Conservation (phyloP, 2,329 filamentous ascomycete species). For the Ophiostoma tasmaniense region DNA sequence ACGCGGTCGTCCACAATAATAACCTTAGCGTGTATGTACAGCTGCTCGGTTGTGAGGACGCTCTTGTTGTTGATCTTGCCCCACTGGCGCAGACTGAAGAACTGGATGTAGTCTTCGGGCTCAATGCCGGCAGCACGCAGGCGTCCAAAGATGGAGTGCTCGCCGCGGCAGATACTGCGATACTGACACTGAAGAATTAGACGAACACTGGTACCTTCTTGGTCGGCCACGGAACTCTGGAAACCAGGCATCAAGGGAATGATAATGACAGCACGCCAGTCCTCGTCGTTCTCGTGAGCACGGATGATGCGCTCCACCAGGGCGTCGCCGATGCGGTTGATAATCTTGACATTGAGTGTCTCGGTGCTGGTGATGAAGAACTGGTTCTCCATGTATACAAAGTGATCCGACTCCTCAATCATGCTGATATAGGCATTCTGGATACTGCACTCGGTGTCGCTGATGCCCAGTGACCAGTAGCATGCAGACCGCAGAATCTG, state of each 20-base stretch:
- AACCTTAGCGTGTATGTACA: slow-evolving; percentile 96
- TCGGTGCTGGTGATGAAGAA: slow-evolving; percentile 95
- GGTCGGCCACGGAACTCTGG: slow-evolving; percentile 89
- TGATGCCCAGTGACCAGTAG: slow-evolving; percentile 85
- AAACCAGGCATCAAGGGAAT: slow-evolving; percentile 98
- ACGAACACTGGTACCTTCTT: slow-evolving; percentile 88
- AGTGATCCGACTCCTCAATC: slow-evolving; percentile 92
- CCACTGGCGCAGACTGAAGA: slow-evolving; percentile 89
- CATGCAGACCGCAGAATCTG: slow-evolving; percentile 88
- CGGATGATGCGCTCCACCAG: slow-evolving; percentile 84
- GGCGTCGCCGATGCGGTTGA: slow-evolving; percentile 90
- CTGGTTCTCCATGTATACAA: slow-evolving; percentile 98
- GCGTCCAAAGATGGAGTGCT: slow-evolving; percentile 83
- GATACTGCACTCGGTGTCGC: slow-evolving; percentile 85
- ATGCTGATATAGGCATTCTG: slow-evolving; percentile 91
- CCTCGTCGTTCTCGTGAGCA: slow-evolving; percentile 72
- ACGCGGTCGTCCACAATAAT: slow-evolving; percentile 93
- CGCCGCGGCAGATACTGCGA: slow-evolving; percentile 87
- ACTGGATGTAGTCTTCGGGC: slow-evolving; percentile 89
- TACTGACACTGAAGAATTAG: slow-evolving; percentile 97
- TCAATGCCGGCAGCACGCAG: slow-evolving; percentile 73
- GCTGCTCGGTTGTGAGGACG: slow-evolving; percentile 81
- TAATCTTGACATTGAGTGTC: slow-evolving; percentile 76
- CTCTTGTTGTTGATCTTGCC: slow-evolving; percentile 79
- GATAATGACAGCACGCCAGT: slow-evolving; percentile 82